Evolutionary conservation across 352 stramenopile genomes (phyloP).

Genomic region (Peronospora destructor): DNA sequence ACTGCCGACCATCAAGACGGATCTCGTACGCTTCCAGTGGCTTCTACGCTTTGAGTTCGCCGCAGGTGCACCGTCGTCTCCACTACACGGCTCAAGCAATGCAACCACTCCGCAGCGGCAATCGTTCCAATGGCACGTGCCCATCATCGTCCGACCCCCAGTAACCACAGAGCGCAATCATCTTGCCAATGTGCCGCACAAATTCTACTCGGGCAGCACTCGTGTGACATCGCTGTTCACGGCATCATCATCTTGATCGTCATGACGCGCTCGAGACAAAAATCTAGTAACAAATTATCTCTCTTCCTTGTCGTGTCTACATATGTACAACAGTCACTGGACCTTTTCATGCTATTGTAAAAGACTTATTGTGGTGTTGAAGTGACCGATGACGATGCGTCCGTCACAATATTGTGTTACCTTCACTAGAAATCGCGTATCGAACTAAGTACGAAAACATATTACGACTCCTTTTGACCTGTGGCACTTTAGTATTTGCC

Average conservation of each 20-base stretch:
- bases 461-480: slow-evolving; percentile 2
- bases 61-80: slow-evolving; percentile 10
- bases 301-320: neutral
- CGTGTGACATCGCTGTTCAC: slow-evolving; percentile 20
- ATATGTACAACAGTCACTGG: neutral
- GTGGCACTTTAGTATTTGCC: slow-evolving; percentile 24
- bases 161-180: slow-evolving; percentile 26
- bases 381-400: slow-evolving; percentile 10
- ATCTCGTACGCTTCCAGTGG: slow-evolving; percentile 59
- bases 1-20: slow-evolving; percentile 47
- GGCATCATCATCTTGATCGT: slow-evolving; percentile 6
- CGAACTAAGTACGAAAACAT: slow-evolving; percentile 1
- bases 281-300: neutral
- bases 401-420: slow-evolving; percentile 13
- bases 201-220: slow-evolving; percentile 43
- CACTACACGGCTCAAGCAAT: neutral
- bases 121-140: slow-evolving; percentile 52
- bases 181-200: slow-evolving; percentile 49
- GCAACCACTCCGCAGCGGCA: slow-evolving; percentile 20
- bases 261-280: neutral
- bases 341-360: neutral
- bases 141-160: slow-evolving; percentile 37
- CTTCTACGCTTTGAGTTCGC: slow-evolving; percentile 60
- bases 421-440: neutral
- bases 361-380: slow-evolving; percentile 13